Evolutionary conservation across 2,329 filamentous ascomycete genomes (phyloP).

Genomic region (Diaporthe capsici): DNA sequence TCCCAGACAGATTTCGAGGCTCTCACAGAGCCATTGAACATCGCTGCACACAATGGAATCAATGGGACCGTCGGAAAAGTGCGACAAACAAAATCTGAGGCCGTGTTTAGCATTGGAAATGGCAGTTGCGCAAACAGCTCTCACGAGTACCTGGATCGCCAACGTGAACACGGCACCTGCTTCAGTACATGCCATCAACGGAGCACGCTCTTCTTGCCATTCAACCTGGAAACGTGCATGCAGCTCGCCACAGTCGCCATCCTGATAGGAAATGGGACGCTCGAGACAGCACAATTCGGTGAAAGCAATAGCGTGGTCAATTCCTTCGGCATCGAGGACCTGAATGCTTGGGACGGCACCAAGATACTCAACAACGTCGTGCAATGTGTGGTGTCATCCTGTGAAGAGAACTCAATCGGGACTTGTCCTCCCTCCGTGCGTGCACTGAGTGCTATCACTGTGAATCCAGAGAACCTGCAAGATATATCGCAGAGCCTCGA

Average conservation of each 20-base stretch:
- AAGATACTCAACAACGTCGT: background rate
- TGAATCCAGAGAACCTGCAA: background rate
- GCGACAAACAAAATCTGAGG: background rate
- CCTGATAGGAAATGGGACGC: background rate
- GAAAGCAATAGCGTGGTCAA: background rate
- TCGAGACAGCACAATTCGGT: too few species aligned
- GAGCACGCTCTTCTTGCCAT: background rate
- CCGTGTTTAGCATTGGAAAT: background rate
- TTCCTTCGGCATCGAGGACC: background rate
- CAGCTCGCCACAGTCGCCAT: background rate
- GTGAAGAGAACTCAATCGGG: background rate
- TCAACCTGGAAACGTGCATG: background rate
- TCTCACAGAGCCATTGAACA: background rate
- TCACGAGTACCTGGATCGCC: background rate
- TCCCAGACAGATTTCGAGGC: background rate
- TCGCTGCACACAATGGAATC: background rate
- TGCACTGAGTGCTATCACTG: background rate
- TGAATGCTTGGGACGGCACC: background rate
- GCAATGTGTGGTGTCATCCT: background rate
- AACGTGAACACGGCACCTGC: background rate
- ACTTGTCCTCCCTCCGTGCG: background rate
- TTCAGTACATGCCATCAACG: background rate
- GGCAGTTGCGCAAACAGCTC: conserved; percentile 7
- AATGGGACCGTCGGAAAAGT: background rate
- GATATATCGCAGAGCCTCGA: background rate